These are phyloP conservation scores for Trifolium fragiferum DNA, from an alignment of 306 rosid species.

Conservation along the genomic window DNA sequence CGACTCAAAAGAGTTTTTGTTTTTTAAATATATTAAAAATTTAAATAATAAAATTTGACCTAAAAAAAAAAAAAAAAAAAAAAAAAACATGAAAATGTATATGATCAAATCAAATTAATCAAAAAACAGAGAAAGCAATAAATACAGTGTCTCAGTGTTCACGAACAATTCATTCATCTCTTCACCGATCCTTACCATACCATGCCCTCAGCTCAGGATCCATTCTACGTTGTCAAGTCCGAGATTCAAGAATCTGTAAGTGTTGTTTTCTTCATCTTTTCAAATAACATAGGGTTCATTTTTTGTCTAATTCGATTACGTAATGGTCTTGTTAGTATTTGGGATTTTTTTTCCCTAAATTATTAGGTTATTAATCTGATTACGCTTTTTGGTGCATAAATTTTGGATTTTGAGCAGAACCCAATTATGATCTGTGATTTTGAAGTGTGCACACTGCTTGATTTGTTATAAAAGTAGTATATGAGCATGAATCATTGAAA, in stretches of 20 bases:
- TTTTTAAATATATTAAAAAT: no score
- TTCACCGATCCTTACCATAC: conserved; percentile 33
- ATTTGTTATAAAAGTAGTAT: neutral
- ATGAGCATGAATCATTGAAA: neutral
- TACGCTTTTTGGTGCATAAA: conserved; percentile 7
- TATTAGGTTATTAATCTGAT: no score
- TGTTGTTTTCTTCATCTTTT: neutral
- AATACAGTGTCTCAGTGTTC: conserved; percentile 1
- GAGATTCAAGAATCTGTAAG: conserved; percentile 96
- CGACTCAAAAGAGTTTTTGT: no score
- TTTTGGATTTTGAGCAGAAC: conserved; percentile 22
- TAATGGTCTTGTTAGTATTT: neutral
- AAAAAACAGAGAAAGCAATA: no score
- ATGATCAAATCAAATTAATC: no score
- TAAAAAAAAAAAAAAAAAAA: no score
- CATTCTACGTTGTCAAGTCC: conserved; percentile 93
- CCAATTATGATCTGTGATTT: conserved; percentile 28
- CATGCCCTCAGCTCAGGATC: conserved; percentile 97
- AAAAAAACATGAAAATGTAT: no score
- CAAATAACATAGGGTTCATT: conserved; percentile 10
- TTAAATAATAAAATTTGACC: no score
- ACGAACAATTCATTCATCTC: neutral
- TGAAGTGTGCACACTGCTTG: neutral
- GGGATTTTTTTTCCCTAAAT: neutral
- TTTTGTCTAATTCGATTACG: neutral